Evolutionary conservation across 2,329 filamentous ascomycete species (phyloP).

Genomic region (Orbilia ellipsospora): DNA sequence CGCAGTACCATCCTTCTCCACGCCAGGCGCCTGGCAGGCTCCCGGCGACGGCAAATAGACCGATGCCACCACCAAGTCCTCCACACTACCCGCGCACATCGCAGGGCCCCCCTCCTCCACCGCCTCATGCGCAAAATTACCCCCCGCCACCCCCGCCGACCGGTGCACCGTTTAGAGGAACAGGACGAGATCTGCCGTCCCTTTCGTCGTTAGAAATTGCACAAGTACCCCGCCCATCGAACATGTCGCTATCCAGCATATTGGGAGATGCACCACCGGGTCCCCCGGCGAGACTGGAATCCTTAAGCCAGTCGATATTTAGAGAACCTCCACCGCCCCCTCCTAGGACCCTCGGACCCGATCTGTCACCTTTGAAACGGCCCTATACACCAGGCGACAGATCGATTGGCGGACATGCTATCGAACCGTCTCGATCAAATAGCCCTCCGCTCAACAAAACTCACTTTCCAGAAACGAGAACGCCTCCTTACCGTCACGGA

Average conservation of each 20-base stretch:
- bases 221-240: slow-evolving; percentile 34
- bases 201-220: slow-evolving; percentile 50
- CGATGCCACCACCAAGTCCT: slow-evolving; percentile 51
- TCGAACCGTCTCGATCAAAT: slow-evolving; percentile 45
- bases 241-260: slow-evolving; percentile 54
- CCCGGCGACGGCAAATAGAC: slow-evolving; percentile 36
- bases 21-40: slow-evolving; percentile 36
- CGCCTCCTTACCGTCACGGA: slow-evolving; percentile 39
- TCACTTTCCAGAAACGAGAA: slow-evolving; percentile 40
- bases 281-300: slow-evolving; percentile 38
- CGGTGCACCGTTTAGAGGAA: slow-evolving; percentile 32
- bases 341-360: slow-evolving; percentile 34
- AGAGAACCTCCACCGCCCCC: slow-evolving; percentile 20
- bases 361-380: slow-evolving; percentile 49
- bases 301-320: slow-evolving; percentile 41
- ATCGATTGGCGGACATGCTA: slow-evolving; percentile 47
- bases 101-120: slow-evolving; percentile 28
- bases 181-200: slow-evolving; percentile 44
- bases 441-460: slow-evolving; percentile 46
- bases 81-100: slow-evolving; percentile 44
- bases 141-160: slow-evolving; percentile 26
- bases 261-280: slow-evolving; percentile 46
- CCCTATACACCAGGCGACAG: slow-evolving; percentile 50
- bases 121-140: slow-evolving; percentile 40
- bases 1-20: slow-evolving; percentile 41